phyloP scores from a whole-genome alignment of 495 filamentous ascomycete species.

The Xylaria flabelliformis region DNA sequence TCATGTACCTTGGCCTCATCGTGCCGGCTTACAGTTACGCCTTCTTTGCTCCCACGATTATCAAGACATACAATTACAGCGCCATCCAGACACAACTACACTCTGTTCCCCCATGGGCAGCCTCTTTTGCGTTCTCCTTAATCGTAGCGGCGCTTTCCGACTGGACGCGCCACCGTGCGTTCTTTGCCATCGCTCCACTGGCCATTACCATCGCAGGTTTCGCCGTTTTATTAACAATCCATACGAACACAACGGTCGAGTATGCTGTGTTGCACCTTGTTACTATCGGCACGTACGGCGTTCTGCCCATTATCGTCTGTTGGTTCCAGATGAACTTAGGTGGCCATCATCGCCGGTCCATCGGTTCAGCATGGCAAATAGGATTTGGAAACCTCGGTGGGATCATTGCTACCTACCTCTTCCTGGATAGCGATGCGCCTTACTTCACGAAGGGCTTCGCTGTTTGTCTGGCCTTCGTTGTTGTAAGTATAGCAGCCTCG shows the following conservation, averaged over 20 bases:
- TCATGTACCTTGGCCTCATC: slow-evolving; percentile 91
- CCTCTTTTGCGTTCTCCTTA: slow-evolving; percentile 76
- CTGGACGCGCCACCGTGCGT: slow-evolving; percentile 71
- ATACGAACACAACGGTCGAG: slow-evolving; percentile 63
- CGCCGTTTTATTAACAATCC: slow-evolving; percentile 70
- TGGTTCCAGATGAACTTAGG: slow-evolving; percentile 96
- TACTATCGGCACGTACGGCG: slow-evolving; percentile 67
- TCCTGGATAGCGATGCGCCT: slow-evolving; percentile 73
- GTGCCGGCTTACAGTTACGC: slow-evolving; percentile 80
- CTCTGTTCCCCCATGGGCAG: slow-evolving; percentile 87
- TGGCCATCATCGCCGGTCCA: slow-evolving; percentile 81
- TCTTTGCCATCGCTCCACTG: slow-evolving; percentile 72
- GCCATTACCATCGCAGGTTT: slow-evolving; percentile 72
- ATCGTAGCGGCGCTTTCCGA: slow-evolving; percentile 74
- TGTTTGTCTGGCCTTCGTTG: slow-evolving; percentile 78
- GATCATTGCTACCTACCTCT: slow-evolving; percentile 87
- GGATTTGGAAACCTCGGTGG: slow-evolving; percentile 95
- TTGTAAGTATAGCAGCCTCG: slow-evolving; percentile 67
- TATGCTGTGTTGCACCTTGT: slow-evolving; percentile 80
- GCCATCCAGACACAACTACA: slow-evolving; percentile 79
- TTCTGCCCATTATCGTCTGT: slow-evolving; percentile 85
- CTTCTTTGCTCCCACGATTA: slow-evolving; percentile 79
- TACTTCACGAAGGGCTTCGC: slow-evolving; percentile 75
- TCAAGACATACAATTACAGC: slow-evolving; percentile 68
- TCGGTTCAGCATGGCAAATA: slow-evolving; percentile 89